Conservation (phyloP, 2,329 filamentous ascomycete genomes). For the Alternaria sp. region DNA sequence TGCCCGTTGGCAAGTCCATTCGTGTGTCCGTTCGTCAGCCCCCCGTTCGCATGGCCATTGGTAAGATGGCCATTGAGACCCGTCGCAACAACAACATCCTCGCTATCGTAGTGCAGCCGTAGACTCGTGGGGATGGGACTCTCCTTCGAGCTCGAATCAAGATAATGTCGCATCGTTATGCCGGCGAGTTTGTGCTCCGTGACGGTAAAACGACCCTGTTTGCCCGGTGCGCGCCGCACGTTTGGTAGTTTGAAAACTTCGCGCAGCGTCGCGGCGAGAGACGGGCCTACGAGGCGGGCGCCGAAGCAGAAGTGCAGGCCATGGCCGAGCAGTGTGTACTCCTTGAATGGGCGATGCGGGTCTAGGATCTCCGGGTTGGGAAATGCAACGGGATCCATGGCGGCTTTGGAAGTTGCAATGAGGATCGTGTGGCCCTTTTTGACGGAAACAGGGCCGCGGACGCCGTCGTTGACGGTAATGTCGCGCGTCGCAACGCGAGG, state of each 20-base stretch:
- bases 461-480: conserved; percentile 58
- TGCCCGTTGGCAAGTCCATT: conserved; percentile 5
- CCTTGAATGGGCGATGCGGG: conserved; percentile 47
- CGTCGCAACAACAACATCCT: conserved; percentile 20
- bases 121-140: conserved; percentile 47
- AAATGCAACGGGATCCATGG: conserved; percentile 43
- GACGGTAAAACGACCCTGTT: conserved; percentile 48
- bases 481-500: conserved; percentile 56
- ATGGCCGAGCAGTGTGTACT: conserved; percentile 43
- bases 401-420: conserved; percentile 51
- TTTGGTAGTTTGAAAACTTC: conserved; percentile 46
- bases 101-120: conserved; percentile 30
- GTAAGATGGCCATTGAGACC: not conserved
- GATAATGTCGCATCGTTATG: conserved; percentile 56
- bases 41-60: conserved; percentile 6
- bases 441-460: conserved; percentile 55
- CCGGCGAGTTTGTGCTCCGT: conserved; percentile 57
- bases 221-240: conserved; percentile 39
- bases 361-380: conserved; percentile 41
- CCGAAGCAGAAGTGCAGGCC: conserved; percentile 46
- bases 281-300: conserved; percentile 35
- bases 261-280: conserved; percentile 39
- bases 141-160: conserved; percentile 58
- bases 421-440: conserved; percentile 47
- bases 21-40: conserved; percentile 1